Percentiles rank a stretch among this genome's conserved stretches.
phyloP scores from a whole-genome alignment of 345 rosid genomes.

The Syzygium grande region DNA sequence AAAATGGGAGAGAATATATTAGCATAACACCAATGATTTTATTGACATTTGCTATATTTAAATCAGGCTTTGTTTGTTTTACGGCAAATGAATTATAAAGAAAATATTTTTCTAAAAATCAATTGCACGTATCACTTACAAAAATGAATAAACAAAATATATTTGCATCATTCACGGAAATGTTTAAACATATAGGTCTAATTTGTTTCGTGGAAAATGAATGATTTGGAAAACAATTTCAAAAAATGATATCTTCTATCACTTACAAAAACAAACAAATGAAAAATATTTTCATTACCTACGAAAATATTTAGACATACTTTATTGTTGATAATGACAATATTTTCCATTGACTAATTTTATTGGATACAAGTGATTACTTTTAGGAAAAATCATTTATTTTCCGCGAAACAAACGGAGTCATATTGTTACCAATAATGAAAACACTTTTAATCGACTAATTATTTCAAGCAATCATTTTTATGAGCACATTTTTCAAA shows the following conservation, averaged over 20 bases:
- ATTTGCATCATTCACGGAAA: background rate
- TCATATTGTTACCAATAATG: background rate
- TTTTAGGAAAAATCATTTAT: background rate
- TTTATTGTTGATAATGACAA: background rate
- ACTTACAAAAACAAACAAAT: background rate
- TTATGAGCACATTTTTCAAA: background rate
- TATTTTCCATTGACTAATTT: background rate
- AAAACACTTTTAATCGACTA: background rate
- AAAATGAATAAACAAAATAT: background rate
- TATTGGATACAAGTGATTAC: background rate
- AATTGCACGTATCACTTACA: rapidly evolving
- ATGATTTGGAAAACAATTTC: background rate
- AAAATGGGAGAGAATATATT: background rate
- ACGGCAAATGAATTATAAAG: background rate
- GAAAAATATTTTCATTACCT: background rate
- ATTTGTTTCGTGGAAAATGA: background rate
- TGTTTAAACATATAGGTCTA: background rate
- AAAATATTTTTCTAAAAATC: background rate
- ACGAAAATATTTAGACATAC: background rate
- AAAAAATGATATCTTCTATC: rapidly evolving
- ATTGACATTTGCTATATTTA: too few relatives aligned
- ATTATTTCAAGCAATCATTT: background rate
- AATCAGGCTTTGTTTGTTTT: background rate
- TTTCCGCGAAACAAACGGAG: background rate
- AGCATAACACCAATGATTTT: background rate